A percentile compares a stretch with the other conserved stretches of the same genome.
Conservation (phyloP, 306 rosid genomes). For the Citrullus amarus region DNA sequence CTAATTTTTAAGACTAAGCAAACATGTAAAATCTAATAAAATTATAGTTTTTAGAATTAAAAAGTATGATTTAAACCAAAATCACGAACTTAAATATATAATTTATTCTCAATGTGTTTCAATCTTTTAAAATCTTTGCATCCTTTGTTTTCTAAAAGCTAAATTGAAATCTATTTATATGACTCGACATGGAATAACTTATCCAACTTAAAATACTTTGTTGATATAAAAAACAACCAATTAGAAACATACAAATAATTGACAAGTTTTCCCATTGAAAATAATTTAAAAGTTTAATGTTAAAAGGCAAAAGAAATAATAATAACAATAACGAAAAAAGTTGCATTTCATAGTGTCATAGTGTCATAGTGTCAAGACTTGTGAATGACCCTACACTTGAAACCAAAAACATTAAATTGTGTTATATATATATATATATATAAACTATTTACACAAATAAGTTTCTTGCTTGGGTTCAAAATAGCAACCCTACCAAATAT, state of each 20-base stretch:
- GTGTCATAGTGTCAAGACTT: neutral
- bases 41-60: no score
- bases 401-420: neutral
- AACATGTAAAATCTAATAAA: no score
- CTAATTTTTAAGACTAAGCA: no score
- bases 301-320: neutral
- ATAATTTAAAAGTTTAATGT: neutral
- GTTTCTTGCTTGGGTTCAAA: no score
- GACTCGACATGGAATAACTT: neutral
- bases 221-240: no score
- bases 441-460: neutral
- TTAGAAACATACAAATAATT: neutral
- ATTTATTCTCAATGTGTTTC: no score
- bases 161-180: neutral
- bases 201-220: neutral
- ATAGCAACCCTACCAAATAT: no score
- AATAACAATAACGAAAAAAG: no score
- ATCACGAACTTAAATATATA: no score
- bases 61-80: no score
- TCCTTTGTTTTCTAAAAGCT: neutral
- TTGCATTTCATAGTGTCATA: neutral
- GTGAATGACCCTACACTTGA: neutral
- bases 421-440: no score
- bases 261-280: neutral
- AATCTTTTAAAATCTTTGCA: no score